phyloP scores from a whole-genome alignment of 495 filamentous ascomycete genomes.

The Penicillium steckii region DNA sequence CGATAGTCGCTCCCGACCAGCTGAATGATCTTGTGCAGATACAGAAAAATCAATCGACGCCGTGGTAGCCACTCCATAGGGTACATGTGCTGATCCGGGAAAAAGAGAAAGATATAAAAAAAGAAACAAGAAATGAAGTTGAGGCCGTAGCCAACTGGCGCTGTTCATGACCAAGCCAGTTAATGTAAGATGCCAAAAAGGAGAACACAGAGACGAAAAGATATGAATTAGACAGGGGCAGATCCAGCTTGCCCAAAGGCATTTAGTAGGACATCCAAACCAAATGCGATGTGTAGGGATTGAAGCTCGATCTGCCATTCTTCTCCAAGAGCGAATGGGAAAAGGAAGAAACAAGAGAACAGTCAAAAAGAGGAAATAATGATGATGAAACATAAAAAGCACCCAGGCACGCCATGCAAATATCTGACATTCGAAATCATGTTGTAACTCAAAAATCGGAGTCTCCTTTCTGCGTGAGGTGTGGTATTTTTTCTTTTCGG shows the following conservation, averaged over 20 bases:
- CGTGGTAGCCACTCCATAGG: conserved; percentile 29
- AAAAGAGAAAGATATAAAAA: conserved; percentile 15
- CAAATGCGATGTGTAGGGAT: not conserved
- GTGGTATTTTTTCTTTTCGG: conserved; percentile 12
- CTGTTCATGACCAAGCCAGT: not conserved
- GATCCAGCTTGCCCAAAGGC: conserved; percentile 7
- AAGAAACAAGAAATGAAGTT: conserved; percentile 12
- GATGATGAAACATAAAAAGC: conserved; percentile 5
- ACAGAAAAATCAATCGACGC: conserved; percentile 24
- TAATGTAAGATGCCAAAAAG: conserved; percentile 4
- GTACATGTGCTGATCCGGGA: conserved; percentile 22
- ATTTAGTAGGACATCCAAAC: not conserved
- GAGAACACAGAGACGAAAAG: conserved; percentile 2
- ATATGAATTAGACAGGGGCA: conserved; percentile 8
- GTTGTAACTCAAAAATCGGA: conserved; percentile 16
- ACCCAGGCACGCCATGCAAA: conserved; percentile 26
- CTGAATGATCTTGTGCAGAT: conserved; percentile 17
- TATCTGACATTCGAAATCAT: conserved; percentile 23
- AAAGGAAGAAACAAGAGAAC: no score
- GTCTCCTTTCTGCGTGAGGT: conserved; percentile 15
- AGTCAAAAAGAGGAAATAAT: conserved; percentile 1
- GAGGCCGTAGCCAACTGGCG: conserved; percentile 6
- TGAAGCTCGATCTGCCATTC: conserved; percentile 6
- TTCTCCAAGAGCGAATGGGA: no score
- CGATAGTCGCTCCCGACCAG: conserved; percentile 12